Percentiles rank a stretch among this genome's conserved stretches.
Conservation (phyloP, 202 grass and related monocot species). For the Setaria viridis region DNA sequence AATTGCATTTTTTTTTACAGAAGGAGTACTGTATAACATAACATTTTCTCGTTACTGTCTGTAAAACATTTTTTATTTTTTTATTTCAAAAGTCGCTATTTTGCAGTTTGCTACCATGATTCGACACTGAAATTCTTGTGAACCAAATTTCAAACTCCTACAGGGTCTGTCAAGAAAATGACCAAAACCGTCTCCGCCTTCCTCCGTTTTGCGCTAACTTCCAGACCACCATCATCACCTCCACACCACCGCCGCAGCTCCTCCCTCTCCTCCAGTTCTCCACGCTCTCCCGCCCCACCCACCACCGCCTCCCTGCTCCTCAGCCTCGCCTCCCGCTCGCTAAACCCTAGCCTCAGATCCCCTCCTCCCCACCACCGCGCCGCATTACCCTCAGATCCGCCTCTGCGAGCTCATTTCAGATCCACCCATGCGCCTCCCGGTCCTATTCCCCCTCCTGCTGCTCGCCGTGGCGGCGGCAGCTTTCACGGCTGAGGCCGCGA, state of each 20-base stretch:
- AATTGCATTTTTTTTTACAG: too few species aligned
- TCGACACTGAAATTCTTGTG: not conserved
- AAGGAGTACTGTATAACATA: too few species aligned
- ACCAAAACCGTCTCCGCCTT: constrained; percentile 37
- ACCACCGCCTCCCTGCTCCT: constrained; percentile 31
- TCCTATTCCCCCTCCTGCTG: constrained; percentile 36
- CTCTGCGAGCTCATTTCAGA: constrained; percentile 39
- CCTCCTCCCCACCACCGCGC: constrained; percentile 30
- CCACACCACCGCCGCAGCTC: constrained; percentile 39
- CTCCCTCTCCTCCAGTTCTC: not conserved
- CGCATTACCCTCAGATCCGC: constrained; percentile 51
- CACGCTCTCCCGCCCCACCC: constrained; percentile 21
- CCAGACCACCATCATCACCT: constrained; percentile 49
- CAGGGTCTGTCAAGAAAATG: not conserved
- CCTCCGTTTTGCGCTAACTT: constrained; percentile 52
- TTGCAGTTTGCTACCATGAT: too few species aligned
- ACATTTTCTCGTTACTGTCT: too few species aligned
- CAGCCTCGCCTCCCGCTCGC: not conserved
- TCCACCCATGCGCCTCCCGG: constrained; percentile 50
- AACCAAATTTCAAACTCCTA: not conserved
- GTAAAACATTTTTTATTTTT: too few species aligned
- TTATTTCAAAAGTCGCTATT: too few species aligned
- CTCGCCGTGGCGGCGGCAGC: constrained; percentile 37
- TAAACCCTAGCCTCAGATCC: constrained; percentile 33
- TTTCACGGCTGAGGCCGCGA: not conserved